Evolutionary conservation across 2,329 filamentous ascomycete species (phyloP).

Genomic region (Alternaria arborescens): DNA sequence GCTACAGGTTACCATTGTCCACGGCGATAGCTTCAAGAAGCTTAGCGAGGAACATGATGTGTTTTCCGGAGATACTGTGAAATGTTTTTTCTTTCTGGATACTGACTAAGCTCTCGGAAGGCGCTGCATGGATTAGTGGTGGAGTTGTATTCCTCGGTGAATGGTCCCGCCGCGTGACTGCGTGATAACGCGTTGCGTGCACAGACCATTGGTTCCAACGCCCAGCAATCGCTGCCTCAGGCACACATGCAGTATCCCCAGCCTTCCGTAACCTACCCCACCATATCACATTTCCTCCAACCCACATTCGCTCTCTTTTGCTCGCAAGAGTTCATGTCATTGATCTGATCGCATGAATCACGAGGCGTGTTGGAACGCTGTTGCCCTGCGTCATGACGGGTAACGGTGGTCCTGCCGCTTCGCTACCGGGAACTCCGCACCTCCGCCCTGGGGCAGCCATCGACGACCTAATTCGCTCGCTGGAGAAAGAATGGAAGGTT

Average conservation of each 20-base stretch:
- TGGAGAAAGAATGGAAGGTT: constrained; percentile 36
- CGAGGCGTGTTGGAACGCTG: not conserved
- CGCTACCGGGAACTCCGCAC: constrained; percentile 24
- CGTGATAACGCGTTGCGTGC: constrained; percentile 28
- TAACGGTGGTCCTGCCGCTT: constrained; percentile 8
- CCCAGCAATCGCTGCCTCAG: constrained; percentile 32
- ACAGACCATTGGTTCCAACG: constrained; percentile 19
- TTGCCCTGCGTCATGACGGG: constrained; percentile 14
- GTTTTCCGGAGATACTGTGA: not conserved
- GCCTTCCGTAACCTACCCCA: constrained; percentile 15
- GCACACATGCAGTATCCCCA: constrained; percentile 26
- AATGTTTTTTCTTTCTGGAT: not conserved
- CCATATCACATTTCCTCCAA: not conserved
- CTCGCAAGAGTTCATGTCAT: not conserved
- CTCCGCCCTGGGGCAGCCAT: constrained; percentile 26
- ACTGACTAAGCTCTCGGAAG: not conserved
- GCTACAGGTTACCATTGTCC: not conserved
- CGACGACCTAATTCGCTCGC: constrained; percentile 22
- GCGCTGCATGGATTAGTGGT: not conserved
- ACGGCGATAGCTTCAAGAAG: not conserved
- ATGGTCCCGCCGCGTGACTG: constrained; percentile 28
- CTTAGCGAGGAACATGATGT: not conserved
- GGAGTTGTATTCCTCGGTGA: constrained; percentile 2
- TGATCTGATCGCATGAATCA: not conserved
- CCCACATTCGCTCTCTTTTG: not conserved